A percentile compares a stretch with the other conserved stretches of the same genome.
Evolutionary conservation across 1,284 basidiomycete genomes (phyloP).

Genomic region (Sporisorium graminicola): DNA sequence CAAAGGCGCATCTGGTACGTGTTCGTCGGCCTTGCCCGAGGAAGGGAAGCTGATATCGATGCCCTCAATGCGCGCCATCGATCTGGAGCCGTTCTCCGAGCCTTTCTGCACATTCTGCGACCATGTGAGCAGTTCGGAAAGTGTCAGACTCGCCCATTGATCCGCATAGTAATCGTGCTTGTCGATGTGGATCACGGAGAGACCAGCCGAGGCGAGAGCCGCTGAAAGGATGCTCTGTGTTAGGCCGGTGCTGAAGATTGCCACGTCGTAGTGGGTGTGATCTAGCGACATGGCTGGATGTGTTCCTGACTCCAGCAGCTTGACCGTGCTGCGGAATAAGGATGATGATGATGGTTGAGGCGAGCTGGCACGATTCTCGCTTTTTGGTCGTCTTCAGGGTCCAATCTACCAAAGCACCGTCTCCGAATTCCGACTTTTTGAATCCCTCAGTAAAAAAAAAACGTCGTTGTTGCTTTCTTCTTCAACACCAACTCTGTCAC

Average conservation of each 20-base stretch:
- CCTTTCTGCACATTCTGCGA: constrained; percentile 58
- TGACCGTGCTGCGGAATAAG: too few relatives aligned
- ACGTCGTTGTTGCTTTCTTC: not conserved
- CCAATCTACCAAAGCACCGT: not conserved
- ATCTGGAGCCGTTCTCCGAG: not conserved
- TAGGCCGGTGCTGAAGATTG: constrained; percentile 88
- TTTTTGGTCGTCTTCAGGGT: not conserved
- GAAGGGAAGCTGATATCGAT: constrained; percentile 34
- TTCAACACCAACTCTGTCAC: not conserved
- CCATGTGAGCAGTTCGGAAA: constrained; percentile 84
- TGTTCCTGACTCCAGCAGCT: too few relatives aligned
- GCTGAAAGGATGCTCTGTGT: constrained; percentile 73
- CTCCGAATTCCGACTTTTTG: constrained; percentile 13
- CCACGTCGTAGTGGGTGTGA: constrained; percentile 78
- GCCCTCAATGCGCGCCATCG: not conserved
- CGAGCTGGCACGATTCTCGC: not conserved
- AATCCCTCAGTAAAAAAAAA: not conserved
- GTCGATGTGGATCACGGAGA: constrained; percentile 89
- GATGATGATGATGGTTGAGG: not conserved
- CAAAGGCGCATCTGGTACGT: constrained; percentile 7
- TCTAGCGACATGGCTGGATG: constrained; percentile 56
- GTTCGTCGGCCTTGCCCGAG: not conserved
- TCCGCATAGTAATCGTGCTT: constrained; percentile 86
- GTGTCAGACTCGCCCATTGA: constrained; percentile 82
- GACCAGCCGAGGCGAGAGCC: constrained; percentile 85